Evolutionary conservation across 192 early-diverging fungal genomes (phyloP).

Genomic region (Coemansia umbellata): DNA sequence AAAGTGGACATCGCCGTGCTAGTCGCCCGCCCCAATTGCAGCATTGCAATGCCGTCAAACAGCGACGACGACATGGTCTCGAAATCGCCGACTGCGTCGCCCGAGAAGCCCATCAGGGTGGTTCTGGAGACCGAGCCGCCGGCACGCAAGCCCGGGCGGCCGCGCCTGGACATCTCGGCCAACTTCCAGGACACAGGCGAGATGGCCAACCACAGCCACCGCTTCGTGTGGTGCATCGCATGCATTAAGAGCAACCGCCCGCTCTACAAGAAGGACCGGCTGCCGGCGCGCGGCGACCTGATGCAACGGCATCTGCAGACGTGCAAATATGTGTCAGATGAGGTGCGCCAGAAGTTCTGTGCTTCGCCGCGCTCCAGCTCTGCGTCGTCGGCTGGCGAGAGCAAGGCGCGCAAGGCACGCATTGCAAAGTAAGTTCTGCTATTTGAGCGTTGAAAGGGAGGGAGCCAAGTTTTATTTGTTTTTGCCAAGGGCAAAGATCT

Average conservation of each 20-base stretch:
- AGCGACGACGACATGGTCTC: slow-evolving; percentile 31
- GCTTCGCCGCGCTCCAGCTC: slow-evolving; percentile 39
- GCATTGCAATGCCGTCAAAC: slow-evolving; percentile 26
- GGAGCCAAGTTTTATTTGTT: too few species aligned
- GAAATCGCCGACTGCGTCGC: slow-evolving; percentile 3
- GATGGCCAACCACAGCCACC: slow-evolving; percentile 54
- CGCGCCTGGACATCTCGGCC: slow-evolving; percentile 48
- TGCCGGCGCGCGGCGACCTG: slow-evolving; percentile 49
- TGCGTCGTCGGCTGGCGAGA: slow-evolving; percentile 40
- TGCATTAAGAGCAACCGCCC: slow-evolving; percentile 49
- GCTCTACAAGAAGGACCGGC: slow-evolving; percentile 41
- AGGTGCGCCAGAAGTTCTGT: slow-evolving; percentile 37
- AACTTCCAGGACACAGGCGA: slow-evolving; percentile 53
- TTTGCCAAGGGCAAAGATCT: too few species aligned
- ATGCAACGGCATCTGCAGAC: slow-evolving; percentile 47
- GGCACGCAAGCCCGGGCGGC: slow-evolving; percentile 48
- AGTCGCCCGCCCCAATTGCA: slow-evolving; percentile 18
- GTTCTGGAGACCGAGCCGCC: slow-evolving; percentile 46
- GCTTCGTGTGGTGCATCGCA: slow-evolving; percentile 49
- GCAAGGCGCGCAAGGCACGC: slow-evolving; percentile 22
- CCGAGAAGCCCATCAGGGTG: slow-evolving; percentile 37
- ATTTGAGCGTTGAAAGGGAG: too few species aligned
- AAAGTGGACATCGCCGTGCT: slow-evolving; percentile 50
- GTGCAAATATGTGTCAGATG: slow-evolving; percentile 39
- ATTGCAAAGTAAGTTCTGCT: slow-evolving; percentile 42